phyloP scores from a whole-genome alignment of 495 filamentous ascomycete species.

The Podospora tetraspora region DNA sequence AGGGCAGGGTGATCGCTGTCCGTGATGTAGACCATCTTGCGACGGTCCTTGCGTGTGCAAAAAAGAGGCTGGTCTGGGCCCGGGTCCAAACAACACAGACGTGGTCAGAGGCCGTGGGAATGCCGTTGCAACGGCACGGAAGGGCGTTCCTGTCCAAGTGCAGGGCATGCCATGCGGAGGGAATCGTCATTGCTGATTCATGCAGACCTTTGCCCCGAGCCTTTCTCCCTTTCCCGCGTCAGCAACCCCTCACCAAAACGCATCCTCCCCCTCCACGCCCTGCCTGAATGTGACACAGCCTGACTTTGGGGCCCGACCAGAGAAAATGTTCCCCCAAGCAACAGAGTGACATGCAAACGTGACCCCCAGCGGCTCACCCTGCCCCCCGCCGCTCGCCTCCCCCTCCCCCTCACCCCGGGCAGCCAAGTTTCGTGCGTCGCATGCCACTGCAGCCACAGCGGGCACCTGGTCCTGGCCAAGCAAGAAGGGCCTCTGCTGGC shows the following conservation, averaged over 20 bases:
- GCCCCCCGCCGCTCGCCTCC: neutral
- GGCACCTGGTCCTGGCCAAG: neutral
- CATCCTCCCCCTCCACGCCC: neutral
- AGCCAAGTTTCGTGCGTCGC: conserved; percentile 16
- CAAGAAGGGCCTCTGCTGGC: conserved; percentile 2
- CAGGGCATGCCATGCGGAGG: no score
- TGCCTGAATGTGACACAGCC: neutral
- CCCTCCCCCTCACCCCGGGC: conserved; percentile 5
- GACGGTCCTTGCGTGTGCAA: no score
- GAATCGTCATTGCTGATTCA: no score
- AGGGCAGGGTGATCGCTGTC: no score
- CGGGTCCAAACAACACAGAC: neutral
- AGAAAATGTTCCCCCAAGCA: neutral
- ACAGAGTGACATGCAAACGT: conserved; percentile 14
- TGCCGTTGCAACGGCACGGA: neutral
- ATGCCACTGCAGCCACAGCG: conserved; percentile 1
- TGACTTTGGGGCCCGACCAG: neutral
- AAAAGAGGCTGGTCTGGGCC: neutral
- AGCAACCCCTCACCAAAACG: neutral
- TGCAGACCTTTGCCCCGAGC: neutral
- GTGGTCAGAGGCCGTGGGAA: neutral
- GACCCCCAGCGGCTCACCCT: conserved; percentile 13
- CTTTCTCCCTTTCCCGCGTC: neutral
- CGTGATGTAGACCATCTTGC: no score
- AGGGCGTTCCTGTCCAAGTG: neutral